phyloP scores from a whole-genome alignment of 148 eudicot species.

The Chenopodium suecicum region DNA sequence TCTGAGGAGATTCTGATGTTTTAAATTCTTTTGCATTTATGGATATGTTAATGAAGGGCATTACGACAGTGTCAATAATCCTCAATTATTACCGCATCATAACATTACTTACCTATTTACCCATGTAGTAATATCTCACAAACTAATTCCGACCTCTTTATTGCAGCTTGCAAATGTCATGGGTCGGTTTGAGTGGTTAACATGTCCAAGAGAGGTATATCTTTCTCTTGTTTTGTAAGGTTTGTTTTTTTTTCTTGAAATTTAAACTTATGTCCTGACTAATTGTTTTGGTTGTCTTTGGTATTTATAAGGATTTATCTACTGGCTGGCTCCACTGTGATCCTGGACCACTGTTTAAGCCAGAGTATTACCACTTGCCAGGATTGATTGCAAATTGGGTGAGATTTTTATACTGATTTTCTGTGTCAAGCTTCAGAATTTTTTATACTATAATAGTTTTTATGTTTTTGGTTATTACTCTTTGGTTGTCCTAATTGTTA shows the following conservation, averaged over 20 bases:
- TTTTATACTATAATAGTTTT: neutral
- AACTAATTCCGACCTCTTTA: neutral
- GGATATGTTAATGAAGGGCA: conserved; percentile 41
- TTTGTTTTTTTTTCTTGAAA: neutral
- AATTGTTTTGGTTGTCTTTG: neutral
- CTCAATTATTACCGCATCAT: conserved; percentile 4
- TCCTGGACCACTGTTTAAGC: conserved; percentile 79
- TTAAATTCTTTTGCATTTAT: neutral
- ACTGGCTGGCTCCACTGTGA: conserved; percentile 98
- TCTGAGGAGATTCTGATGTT: neutral
- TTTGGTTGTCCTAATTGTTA: neutral
- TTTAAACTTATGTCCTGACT: conserved; percentile 6
- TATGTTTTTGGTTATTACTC: neutral
- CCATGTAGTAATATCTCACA: neutral
- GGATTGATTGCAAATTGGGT: conserved; percentile 76
- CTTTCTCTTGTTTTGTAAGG: neutral
- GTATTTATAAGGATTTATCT: conserved; percentile 66
- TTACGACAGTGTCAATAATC: conserved; percentile 15
- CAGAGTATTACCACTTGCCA: conserved; percentile 61
- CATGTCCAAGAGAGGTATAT: conserved; percentile 94
- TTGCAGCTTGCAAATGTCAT: conserved; percentile 87
- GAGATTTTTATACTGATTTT: conserved; percentile 24
- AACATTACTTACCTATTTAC: neutral
- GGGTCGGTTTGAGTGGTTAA: conserved; percentile 86
- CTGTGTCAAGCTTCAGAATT: neutral